Base-by-base conservation (phyloP, 192 early-diverging fungal genomes). In the Thoreauomyces humboldtii region DNA sequence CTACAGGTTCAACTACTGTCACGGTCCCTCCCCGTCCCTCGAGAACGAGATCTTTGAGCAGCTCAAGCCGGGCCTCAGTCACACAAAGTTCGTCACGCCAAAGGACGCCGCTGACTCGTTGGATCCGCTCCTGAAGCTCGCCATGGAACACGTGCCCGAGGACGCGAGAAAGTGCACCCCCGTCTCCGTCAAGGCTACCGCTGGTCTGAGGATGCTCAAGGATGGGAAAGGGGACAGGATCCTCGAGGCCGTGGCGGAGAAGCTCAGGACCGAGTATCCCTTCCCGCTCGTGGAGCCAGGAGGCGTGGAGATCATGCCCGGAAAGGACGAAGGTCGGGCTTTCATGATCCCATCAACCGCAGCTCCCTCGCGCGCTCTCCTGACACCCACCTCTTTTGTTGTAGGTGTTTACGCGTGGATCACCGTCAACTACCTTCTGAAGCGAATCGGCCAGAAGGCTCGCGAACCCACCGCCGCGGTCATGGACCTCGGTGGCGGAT, bases 401-500 rank as follows among this genome's bases (percentile, higher is more conserved):
- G 25, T 48, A 69, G 70, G 94, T 42, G 87, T 97, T n/a, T 98
- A 87, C 76, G 94, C 94, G 32, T 98, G 96, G 96, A 92, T 98
- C 47, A 98, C 96, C 0, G 91, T 96, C 22, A 98, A 98, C 74
- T 96, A 92, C 61, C 76, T 98, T 7, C 79, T 95, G 29, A 71
- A 79, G 21, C 75, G 74, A 21, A 79, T 95, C 46, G 90, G 85
- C 9, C 55, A 75, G 62, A 34, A 57, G 12, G 71, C 76, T 29
- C 71, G 78, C 55, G 53, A 47, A 6, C 70, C 76, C 6, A 95
- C 93, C 1, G 94, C 89, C 1, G 96, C 92, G 0, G 87, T 94
- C 27, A 88, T 98, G 84, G 96, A 98, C 70, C 81, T 98, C 60
- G 96, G 96, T 36, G 96, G 96, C 45, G 96, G 89, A 2, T 95